phyloP scores from a whole-genome alignment of 257 asterid species.

The Nicotiana attenuata region DNA sequence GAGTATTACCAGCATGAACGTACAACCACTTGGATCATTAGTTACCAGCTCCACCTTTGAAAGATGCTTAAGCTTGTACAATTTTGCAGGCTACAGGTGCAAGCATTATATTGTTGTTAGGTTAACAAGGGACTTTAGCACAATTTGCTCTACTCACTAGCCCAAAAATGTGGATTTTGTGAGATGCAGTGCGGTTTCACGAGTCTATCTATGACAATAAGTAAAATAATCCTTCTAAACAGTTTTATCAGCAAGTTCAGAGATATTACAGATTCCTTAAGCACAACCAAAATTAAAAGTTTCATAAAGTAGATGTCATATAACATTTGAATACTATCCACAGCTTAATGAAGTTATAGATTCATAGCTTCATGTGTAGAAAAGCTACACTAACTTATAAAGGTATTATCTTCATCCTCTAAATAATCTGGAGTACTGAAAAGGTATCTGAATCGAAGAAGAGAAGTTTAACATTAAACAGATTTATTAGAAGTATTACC shows the following conservation, averaged over 20 bases:
- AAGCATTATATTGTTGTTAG: slow-evolving; percentile 18
- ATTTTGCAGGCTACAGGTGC: slow-evolving; percentile 62
- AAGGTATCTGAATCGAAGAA: not conserved
- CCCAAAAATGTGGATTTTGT: not conserved
- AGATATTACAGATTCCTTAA: not conserved
- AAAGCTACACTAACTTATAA: not conserved
- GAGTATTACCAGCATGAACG: slow-evolving; percentile 76
- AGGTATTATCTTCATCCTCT: not conserved
- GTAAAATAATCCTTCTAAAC: not conserved
- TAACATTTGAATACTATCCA: not conserved
- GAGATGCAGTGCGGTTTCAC: not conserved
- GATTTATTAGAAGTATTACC: slow-evolving; percentile 30
- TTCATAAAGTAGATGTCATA: not conserved
- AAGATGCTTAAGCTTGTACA: slow-evolving; percentile 95
- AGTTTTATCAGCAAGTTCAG: slow-evolving; percentile 1
- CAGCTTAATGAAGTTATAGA: not conserved
- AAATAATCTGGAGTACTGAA: not conserved
- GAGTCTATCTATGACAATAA: not conserved
- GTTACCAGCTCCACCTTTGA: slow-evolving; percentile 89
- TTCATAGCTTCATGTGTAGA: not conserved
- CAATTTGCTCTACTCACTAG: not conserved
- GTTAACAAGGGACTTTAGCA: slow-evolving; percentile 9
- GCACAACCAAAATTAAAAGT: not conserved
- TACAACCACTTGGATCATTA: slow-evolving; percentile 97
- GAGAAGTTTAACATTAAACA: not conserved